These are phyloP conservation scores for Corynespora cassiicola DNA, from an alignment of 2,329 filamentous ascomycete species.

Conservation along the genomic window DNA sequence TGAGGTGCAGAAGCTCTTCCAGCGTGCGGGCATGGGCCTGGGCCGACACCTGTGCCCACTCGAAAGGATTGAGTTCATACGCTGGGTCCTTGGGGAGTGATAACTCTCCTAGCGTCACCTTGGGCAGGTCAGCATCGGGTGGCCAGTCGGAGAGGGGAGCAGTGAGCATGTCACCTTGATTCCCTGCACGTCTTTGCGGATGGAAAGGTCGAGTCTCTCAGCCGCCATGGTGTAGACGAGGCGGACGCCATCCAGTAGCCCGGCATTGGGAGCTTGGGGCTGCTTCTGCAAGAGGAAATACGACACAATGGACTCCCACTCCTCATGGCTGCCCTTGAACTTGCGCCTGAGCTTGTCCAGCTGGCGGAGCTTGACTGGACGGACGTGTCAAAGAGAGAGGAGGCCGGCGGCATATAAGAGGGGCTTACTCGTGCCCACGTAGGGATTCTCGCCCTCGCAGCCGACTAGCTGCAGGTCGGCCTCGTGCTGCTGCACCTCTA, in stretches of 20 bases:
- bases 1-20: conserved; percentile 52
- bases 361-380: conserved; percentile 40
- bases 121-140: conserved; percentile 7
- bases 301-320: conserved; percentile 71
- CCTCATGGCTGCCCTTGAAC: conserved; percentile 51
- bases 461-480: conserved; percentile 72
- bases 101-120: conserved; percentile 69
- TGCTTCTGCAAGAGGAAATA: conserved; percentile 60
- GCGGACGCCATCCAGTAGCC: conserved; percentile 62
- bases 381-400: conserved; percentile 28
- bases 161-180: conserved; percentile 76
- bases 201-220: conserved; percentile 64
- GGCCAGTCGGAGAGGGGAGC: too few species aligned
- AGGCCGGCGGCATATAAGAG: too few species aligned
- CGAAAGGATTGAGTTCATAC: conserved; percentile 69
- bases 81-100: conserved; percentile 62
- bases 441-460: conserved; percentile 70
- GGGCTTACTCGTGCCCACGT: conserved; percentile 63
- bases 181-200: conserved; percentile 67
- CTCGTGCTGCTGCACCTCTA: conserved; percentile 63
- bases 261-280: conserved; percentile 51
- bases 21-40: conserved; percentile 56
- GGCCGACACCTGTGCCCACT: conserved; percentile 71
- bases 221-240: conserved; percentile 62
- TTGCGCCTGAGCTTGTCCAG: conserved; percentile 38